A percentile compares a stretch with the other conserved stretches of the same genome.
Conservation (phyloP, 2,329 filamentous ascomycete genomes). For the Colletotrichum acutatum region DNA sequence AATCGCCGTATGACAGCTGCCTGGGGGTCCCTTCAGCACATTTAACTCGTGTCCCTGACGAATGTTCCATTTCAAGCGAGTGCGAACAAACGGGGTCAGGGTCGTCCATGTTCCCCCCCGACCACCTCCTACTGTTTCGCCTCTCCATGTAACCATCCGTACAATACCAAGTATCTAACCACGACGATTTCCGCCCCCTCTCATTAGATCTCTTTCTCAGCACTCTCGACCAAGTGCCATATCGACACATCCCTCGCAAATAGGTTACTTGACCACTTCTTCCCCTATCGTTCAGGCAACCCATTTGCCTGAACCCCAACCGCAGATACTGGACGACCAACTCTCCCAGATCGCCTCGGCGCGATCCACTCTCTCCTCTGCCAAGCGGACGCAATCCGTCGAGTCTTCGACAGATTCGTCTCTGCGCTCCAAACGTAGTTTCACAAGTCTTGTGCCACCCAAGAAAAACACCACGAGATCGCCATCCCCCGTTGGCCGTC, state of each 20-base stretch:
- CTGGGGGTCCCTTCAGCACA: slow-evolving; percentile 21
- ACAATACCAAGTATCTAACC: slow-evolving; percentile 33
- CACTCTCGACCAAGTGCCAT: slow-evolving; percentile 54
- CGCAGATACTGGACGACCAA: slow-evolving; percentile 50
- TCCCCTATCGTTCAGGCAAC: slow-evolving; percentile 73
- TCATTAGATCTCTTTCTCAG: slow-evolving; percentile 11
- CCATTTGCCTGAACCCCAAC: slow-evolving; percentile 59
- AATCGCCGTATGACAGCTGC: slow-evolving; percentile 32
- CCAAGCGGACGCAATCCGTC: slow-evolving; percentile 45
- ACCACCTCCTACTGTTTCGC: slow-evolving; percentile 28
- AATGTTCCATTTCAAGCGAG: slow-evolving; percentile 16
- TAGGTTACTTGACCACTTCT: slow-evolving; percentile 75
- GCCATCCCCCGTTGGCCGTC: slow-evolving; percentile 75
- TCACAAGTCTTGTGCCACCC: slow-evolving; percentile 54
- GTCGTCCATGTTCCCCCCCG: slow-evolving; percentile 33
- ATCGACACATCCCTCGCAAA: slow-evolving; percentile 72
- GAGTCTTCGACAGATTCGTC: slow-evolving; percentile 42
- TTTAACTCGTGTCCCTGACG: slow-evolving; percentile 6
- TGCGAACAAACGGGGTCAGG: slow-evolving; percentile 11
- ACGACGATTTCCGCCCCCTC: slow-evolving; percentile 12
- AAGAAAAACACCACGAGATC: slow-evolving; percentile 64
- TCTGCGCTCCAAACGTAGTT: slow-evolving; percentile 44
- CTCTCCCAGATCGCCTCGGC: slow-evolving; percentile 39
- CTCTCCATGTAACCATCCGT: slow-evolving; percentile 4
- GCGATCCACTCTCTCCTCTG: slow-evolving; percentile 52